Evolutionary conservation across 1,139 yeast species (phyloP), one percentile per base, ranked within the genome.

Genomic region (Lodderomyces metapsilosis): DNA sequence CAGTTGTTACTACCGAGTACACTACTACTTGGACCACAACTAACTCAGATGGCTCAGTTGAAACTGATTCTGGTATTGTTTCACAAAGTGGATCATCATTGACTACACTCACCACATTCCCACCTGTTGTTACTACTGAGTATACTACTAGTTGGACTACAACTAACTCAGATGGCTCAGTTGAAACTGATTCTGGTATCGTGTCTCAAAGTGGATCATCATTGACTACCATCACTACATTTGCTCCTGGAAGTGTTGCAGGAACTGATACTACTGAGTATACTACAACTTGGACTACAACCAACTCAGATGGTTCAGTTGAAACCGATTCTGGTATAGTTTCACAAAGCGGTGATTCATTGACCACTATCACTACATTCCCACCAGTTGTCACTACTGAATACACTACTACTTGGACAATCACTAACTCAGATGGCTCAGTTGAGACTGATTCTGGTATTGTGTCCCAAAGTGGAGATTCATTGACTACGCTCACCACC

Each of bases 381-480:
- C 28, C 30, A 35, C 13, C 5, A 6, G 4, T 27, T 16, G 34
- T 22, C 7, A 10, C 22, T 3, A 45, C 52, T 25, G 47, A 45
- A 16, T 48, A 42, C 46, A 51, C 52, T 16, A 55, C 57, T 16
- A 52, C 56, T n/a, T n/a, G n/a, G n/a, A n/a, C n/a, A n/a, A n/a
- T n/a, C n/a, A n/a, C n/a, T n/a, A n/a, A n/a, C n/a, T n/a, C n/a
- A n/a, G n/a, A n/a, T n/a, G n/a, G n/a, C n/a, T n/a, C n/a, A n/a
- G n/a, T n/a, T n/a, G n/a, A n/a, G n/a, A n/a, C n/a, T n/a, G n/a
- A n/a, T n/a, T n/a, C n/a, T n/a, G n/a, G n/a, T n/a, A n/a, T n/a
- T n/a, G n/a, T n/a, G n/a, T n/a, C n/a, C n/a, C 39, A 37, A 37
- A 28, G 34, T 8, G 39, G 39, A n/a, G 22, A 25, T 20, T 37